Evolutionary conservation across 2,329 filamentous ascomycete genomes (phyloP).

Genomic region (Cercospora sp.): DNA sequence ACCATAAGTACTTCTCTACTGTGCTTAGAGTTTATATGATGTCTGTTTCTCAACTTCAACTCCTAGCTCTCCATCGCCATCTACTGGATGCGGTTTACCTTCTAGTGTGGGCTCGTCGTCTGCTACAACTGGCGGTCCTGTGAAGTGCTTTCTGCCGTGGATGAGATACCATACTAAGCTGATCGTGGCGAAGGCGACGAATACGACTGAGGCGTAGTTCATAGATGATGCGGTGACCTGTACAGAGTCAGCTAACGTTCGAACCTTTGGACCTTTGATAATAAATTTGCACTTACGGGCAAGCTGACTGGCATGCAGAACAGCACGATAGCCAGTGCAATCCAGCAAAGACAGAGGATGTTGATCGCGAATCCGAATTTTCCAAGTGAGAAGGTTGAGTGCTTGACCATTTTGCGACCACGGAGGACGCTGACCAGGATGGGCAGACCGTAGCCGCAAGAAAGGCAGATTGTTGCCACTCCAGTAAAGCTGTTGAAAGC

Average conservation of each 20-base stretch:
- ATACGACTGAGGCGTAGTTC: conserved; percentile 44
- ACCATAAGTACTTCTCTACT: conserved; percentile 2
- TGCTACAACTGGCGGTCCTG: conserved; percentile 37
- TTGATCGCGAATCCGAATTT: conserved; percentile 69
- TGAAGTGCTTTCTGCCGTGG: conserved; percentile 38
- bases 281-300: conserved; percentile 31
- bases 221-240: conserved; percentile 41
- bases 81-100: conserved; percentile 28
- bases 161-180: conserved; percentile 40
- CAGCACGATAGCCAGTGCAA: conserved; percentile 66
- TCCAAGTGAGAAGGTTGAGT: conserved; percentile 69
- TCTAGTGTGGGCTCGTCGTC: conserved; percentile 34
- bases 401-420: conserved; percentile 63
- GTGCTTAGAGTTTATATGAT: conserved; percentile 10
- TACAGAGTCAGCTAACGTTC: neutral
- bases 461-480: conserved; percentile 76
- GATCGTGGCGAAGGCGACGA: conserved; percentile 37
- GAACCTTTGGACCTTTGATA: too few species aligned
- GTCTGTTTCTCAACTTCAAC: conserved; percentile 18
- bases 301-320: conserved; percentile 69
- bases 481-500: conserved; percentile 80
- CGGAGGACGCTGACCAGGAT: conserved; percentile 70
- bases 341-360: conserved; percentile 67
- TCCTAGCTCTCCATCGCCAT: conserved; percentile 30
- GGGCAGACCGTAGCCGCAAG: conserved; percentile 72